Conservation (phyloP, 345 rosid species). For the Lepidium didymum region DNA sequence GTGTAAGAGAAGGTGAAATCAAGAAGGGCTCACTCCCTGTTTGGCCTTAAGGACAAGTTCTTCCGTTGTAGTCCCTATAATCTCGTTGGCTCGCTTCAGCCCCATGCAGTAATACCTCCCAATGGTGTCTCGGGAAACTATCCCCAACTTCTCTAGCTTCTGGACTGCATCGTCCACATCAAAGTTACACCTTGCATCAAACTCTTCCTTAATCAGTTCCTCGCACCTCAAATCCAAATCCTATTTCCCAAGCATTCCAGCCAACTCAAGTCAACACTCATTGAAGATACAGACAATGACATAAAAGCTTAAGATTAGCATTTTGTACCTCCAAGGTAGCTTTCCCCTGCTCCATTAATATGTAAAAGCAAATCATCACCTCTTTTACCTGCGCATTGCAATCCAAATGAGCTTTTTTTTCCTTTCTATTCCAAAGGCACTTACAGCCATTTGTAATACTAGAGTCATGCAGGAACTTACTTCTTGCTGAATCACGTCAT, state of each 20-base stretch:
- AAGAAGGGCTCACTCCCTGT: conserved; percentile 39
- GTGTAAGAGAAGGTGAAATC: conserved; percentile 17
- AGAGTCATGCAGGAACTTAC: conserved; percentile 37
- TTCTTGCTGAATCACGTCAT: conserved; percentile 98
- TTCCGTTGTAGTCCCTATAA: conserved; percentile 83
- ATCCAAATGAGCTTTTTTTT: not conserved
- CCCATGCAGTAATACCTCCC: conserved; percentile 71
- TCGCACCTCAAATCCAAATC: conserved; percentile 80
- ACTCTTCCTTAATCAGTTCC: conserved; percentile 77
- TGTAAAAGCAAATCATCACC: conserved; percentile 79
- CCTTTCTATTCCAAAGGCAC: not conserved
- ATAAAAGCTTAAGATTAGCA: not conserved
- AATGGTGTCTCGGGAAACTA: conserved; percentile 71
- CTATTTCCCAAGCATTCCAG: conserved; percentile 32
- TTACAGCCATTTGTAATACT: not conserved
- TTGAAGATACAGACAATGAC: not conserved
- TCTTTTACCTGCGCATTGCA: conserved; percentile 72
- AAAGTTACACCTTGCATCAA: conserved; percentile 74
- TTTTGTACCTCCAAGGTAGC: conserved; percentile 66
- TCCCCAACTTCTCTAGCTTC: conserved; percentile 81
- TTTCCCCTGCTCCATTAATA: conserved; percentile 95
- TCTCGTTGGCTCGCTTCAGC: conserved; percentile 79
- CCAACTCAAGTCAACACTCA: not conserved
- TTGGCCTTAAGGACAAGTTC: conserved; percentile 82
- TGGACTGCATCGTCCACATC: conserved; percentile 90